Percentiles rank a stretch among this genome's conserved stretches.
Conservation (phyloP, 1,139 yeast genomes). For the Candida pseudoviswanathii region DNA sequence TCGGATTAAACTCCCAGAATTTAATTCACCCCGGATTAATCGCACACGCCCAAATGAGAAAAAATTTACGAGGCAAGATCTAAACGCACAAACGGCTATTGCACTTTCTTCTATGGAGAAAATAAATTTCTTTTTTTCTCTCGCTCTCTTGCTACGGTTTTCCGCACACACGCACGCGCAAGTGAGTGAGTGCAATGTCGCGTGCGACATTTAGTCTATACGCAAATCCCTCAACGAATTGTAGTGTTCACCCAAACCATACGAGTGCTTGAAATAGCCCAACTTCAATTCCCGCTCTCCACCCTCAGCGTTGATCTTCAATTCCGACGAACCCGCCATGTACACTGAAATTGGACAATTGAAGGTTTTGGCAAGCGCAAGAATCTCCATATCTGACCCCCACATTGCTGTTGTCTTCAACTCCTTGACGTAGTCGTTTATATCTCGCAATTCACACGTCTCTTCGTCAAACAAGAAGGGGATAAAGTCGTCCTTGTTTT, state of each 20-base stretch:
- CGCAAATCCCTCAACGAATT: slow-evolving; percentile 67
- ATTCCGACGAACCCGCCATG: slow-evolving; percentile 72
- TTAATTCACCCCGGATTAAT: not conserved
- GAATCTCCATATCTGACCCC: slow-evolving; percentile 94
- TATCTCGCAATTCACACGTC: slow-evolving; percentile 60
- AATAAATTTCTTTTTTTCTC: not conserved
- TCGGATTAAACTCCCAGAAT: not conserved
- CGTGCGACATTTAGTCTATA: not conserved
- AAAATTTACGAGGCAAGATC: slow-evolving; percentile 2
- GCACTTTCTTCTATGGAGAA: not conserved
- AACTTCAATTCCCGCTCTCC: slow-evolving; percentile 56
- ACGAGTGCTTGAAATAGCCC: slow-evolving; percentile 83
- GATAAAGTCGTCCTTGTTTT: slow-evolving; percentile 65
- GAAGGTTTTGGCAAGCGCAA: slow-evolving; percentile 72
- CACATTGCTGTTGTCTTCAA: slow-evolving; percentile 80
- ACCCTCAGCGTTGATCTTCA: slow-evolving; percentile 58
- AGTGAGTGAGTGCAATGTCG: not conserved
- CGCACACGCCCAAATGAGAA: not conserved
- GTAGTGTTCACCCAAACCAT: slow-evolving; percentile 93
- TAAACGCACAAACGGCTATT: not conserved
- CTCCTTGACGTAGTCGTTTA: slow-evolving; percentile 69
- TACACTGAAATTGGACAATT: slow-evolving; percentile 73
- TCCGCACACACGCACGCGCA: not conserved
- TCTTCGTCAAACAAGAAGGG: slow-evolving; percentile 85
- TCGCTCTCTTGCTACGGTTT: not conserved